Conservation (phyloP, 768 basidiomycete species). For the Psilocybe cubensis region DNA sequence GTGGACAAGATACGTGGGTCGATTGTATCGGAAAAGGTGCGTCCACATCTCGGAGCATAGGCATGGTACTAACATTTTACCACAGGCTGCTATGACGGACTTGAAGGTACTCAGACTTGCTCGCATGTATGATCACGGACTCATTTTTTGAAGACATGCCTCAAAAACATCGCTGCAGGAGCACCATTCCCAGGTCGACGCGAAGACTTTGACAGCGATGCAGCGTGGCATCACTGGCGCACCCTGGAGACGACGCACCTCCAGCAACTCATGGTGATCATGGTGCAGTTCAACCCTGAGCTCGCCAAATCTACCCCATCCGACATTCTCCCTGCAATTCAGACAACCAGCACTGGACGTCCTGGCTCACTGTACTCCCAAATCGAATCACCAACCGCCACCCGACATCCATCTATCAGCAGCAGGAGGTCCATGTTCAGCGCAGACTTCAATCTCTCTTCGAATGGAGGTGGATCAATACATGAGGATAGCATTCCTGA, state of each 20-base stretch:
- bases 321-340: slow-evolving; percentile 50
- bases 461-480: slow-evolving; percentile 33
- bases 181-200: slow-evolving; percentile 81
- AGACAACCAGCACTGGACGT: slow-evolving; percentile 48
- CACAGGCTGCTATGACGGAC: slow-evolving; percentile 81
- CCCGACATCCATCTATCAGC: slow-evolving; percentile 65
- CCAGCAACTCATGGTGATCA: slow-evolving; percentile 85
- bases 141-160: slow-evolving; percentile 61
- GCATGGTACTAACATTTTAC: slow-evolving; percentile 4
- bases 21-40: slow-evolving; percentile 77
- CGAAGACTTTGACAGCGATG: slow-evolving; percentile 84
- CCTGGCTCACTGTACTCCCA: slow-evolving; percentile 60
- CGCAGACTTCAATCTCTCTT: slow-evolving; percentile 34
- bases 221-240: slow-evolving; percentile 85
- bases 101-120: slow-evolving; percentile 62
- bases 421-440: slow-evolving; percentile 66
- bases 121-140: background rate
- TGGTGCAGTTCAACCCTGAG: slow-evolving; percentile 86
- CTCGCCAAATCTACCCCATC: slow-evolving; percentile 78
- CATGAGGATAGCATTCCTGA: slow-evolving; percentile 36
- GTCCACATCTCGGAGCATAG: slow-evolving; percentile 4
- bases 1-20: slow-evolving; percentile 64
- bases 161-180: slow-evolving; percentile 90
- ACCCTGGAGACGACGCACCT: slow-evolving; percentile 81
- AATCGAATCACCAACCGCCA: slow-evolving; percentile 36